Evolutionary conservation across 2,329 filamentous ascomycete genomes (phyloP).

Genomic region (Fusarium sp.): DNA sequence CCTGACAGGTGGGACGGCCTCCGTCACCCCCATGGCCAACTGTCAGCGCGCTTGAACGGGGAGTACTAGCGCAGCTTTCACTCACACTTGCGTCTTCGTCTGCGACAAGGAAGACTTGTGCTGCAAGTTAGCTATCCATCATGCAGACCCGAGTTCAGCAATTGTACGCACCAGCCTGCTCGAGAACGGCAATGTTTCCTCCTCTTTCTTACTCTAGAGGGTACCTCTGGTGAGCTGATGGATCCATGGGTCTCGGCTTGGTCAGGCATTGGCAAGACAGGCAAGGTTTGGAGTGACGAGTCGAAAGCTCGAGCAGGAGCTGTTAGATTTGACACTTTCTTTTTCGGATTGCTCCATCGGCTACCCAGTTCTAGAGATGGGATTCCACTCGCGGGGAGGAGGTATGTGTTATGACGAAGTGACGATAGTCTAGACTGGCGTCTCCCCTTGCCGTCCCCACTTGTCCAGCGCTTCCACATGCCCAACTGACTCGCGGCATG

Average conservation of each 20-base stretch:
- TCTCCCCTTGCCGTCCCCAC: not conserved
- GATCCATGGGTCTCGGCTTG: not conserved
- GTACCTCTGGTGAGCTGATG: not conserved
- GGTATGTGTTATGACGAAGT: not conserved
- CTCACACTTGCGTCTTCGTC: not conserved
- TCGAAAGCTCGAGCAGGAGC: not conserved
- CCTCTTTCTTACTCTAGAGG: not conserved
- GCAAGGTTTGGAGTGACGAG: not conserved
- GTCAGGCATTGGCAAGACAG: not conserved
- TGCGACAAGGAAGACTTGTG: not conserved
- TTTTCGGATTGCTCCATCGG: not conserved
- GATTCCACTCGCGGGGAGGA: not conserved
- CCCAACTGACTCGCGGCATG: not conserved
- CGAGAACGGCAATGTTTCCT: not conserved
- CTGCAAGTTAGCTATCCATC: not conserved
- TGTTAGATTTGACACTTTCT: not conserved
- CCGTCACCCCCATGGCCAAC: not conserved
- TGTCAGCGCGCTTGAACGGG: not conserved
- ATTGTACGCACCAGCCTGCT: not conserved
- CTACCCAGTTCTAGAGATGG: not conserved
- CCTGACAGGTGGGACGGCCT: not conserved
- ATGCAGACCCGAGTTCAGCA: not conserved
- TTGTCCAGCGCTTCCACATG: not conserved
- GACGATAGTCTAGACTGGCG: not conserved
- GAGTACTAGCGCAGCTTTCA: not conserved